Evolutionary conservation across 208 protist species (phyloP), one percentile per base, ranked within the genome.

Genomic region (Tritrichomonas foetus): DNA sequence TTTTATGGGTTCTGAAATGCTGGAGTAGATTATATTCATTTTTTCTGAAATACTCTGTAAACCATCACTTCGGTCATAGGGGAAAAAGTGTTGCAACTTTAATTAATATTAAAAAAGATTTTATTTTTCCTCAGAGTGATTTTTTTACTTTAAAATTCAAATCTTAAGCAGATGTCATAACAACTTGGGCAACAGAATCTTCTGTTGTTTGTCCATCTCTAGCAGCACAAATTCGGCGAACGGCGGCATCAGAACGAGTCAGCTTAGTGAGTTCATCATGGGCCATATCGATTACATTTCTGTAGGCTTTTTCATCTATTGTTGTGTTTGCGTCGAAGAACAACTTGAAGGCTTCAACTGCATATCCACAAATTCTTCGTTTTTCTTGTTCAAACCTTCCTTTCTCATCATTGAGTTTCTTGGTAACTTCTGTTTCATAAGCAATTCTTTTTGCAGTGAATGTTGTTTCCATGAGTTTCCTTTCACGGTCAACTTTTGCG

Each of bases 151-250:
- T n/a, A n/a, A n/a, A n/a, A n/a, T n/a, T n/a, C n/a, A n/a, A n/a
- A n/a, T n/a, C n/a, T n/a, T n/a, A n/a, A n/a, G n/a, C n/a, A n/a
- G 53, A 61, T 8, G 27, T 78, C 69, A 78, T 78, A 41, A 36
- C 16, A 14, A 78, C 25, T 78, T 78, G 69, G 20, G 69, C 69
- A 36, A 36, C 69, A 78, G 69, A 22, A 44, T 78, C 69, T 78
- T 78, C 69, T 25, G 69, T 78, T 78, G 69, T 78, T 78, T 78
- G 69, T 44, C 69, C 69, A 41, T 78, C 69, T 78, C 36, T 78
- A 16, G 69, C 69, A 11, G 25, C 30, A 78, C 33, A 11, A 44
- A 78, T 78, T 78, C 69, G 33, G 33, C 69, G 33, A 11, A 78
- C 69, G 14, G 69, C 69, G 33, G 30, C 36, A 44, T 78, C 36